Base-by-base conservation (phyloP, 768 basidiomycete species). In the Leucosporidium yakuticum region DNA sequence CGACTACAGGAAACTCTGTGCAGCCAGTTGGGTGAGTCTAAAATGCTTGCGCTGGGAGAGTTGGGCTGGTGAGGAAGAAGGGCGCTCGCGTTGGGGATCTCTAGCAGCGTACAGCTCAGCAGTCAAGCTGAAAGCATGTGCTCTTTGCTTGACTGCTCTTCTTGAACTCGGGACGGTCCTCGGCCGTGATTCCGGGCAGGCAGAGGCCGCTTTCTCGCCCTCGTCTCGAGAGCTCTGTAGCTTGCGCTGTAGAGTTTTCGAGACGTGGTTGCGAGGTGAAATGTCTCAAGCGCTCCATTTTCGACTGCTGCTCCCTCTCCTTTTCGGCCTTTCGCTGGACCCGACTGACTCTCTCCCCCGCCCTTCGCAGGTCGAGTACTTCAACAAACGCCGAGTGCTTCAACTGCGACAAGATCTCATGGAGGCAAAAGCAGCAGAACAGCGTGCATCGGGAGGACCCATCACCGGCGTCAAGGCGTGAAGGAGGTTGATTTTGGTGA, bases 281-380 rank as follows among this genome's bases (percentile, higher is more conserved):
- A 25, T 25, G 17, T 55, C 25, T 23, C 6, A 20, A 17, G 29
- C 29, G 20, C 11, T 4, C 1, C 29, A 4, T 20, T 31, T 31
- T 36, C 57, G 25, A 48, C 47, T 12, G 14, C 11, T 48, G 14
- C 47, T 48, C 19, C 49, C 6, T 44, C 20, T n/a, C 49, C n/a
- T n/a, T 29, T 57, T 48, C 44, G n/a, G 9, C 34, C 25, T 21
- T 20, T 29, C 9, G 14, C 23, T 27, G 12, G 31, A 8, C 36
- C 21, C 23, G 39, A 15, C n/a, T 54, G 39, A 32, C 21, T 44
- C 36, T 19, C 56, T 7, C 0, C 11, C 5, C 11, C 5, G 48
- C 3, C n/a, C 17, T 19, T 63, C 25, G 44, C 73, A 97, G 94
- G 87, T 97, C 74, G 89, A 90, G 32, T 95, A 97, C 78, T 96